A percentile compares a stretch with the other conserved stretches of the same genome.
phyloP scores from a whole-genome alignment of 495 filamentous ascomycete species.

The Aspergillus sparsus region DNA sequence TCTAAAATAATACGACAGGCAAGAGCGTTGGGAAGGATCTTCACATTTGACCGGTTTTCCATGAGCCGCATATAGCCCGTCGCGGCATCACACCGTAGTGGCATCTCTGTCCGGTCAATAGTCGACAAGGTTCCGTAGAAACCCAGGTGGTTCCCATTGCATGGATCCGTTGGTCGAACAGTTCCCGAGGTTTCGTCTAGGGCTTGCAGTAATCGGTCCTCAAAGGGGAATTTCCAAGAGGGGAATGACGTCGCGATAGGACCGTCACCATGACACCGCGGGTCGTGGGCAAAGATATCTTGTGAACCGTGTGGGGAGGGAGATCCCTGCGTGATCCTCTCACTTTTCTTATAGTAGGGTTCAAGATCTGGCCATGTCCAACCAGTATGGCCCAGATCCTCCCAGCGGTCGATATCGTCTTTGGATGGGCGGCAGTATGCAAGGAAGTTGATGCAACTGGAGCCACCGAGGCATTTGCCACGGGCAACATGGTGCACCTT shows the following conservation, averaged over 20 bases:
- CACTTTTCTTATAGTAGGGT: conserved; percentile 4
- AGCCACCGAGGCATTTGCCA: conserved; percentile 28
- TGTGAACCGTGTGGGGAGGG: not conserved
- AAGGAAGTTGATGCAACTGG: conserved; percentile 31
- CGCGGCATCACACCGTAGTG: too few species aligned
- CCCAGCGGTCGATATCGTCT: conserved; percentile 48
- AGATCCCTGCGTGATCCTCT: not conserved
- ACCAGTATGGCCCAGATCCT: conserved; percentile 41
- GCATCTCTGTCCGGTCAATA: not conserved
- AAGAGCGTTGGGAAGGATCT: conserved; percentile 47
- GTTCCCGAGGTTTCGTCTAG: not conserved
- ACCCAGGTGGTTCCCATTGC: conserved; percentile 4
- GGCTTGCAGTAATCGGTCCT: not conserved
- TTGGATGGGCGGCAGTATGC: conserved; percentile 34
- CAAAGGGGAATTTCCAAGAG: conserved; percentile 1
- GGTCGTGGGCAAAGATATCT: not conserved
- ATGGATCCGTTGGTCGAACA: not conserved
- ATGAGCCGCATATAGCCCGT: too few species aligned
- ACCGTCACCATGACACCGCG: not conserved
- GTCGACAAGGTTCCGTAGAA: conserved; percentile 23
- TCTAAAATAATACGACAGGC: conserved; percentile 45
- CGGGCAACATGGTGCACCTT: conserved; percentile 35
- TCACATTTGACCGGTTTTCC: conserved; percentile 46
- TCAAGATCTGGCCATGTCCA: conserved; percentile 47
- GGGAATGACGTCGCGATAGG: not conserved